Percentiles rank a stretch among this genome's conserved stretches.
Conservation (phyloP, 305 asterid genomes). For the Fraxinus baroniana region DNA sequence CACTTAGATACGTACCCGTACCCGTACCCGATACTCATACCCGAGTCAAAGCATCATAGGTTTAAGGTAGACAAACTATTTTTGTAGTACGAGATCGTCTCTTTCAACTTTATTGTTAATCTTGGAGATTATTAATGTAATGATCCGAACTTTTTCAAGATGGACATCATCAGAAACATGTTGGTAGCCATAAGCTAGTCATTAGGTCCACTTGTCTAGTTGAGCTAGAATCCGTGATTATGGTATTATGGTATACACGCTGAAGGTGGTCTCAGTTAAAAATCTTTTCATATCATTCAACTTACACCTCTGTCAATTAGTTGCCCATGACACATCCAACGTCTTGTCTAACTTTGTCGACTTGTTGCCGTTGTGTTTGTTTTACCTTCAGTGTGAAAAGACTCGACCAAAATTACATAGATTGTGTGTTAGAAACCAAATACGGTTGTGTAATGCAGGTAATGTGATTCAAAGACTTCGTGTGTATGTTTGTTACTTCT, state of each 20-base stretch:
- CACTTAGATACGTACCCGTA: too few species aligned
- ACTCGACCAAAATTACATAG: neutral
- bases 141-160: neutral
- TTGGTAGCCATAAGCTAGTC: neutral
- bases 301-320: conserved; percentile 8
- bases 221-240: neutral
- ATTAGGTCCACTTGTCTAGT: neutral
- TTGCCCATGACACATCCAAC: conserved; percentile 1
- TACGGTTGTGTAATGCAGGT: neutral
- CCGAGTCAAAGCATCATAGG: too few species aligned
- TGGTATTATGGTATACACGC: neutral
- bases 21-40: too few species aligned
- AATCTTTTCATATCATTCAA: neutral
- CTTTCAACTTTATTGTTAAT: neutral
- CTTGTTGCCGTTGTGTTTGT: neutral
- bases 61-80: neutral
- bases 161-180: neutral
- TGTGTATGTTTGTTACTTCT: neutral
- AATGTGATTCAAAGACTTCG: neutral
- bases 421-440: neutral
- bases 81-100: neutral
- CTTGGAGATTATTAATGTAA: neutral
- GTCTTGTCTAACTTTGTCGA: neutral
- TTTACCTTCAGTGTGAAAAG: neutral
- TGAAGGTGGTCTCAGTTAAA: neutral